These are phyloP conservation scores for Pelargonium myrrhifolium DNA, from an alignment of 441 rosid species.

Conservation along the genomic window DNA sequence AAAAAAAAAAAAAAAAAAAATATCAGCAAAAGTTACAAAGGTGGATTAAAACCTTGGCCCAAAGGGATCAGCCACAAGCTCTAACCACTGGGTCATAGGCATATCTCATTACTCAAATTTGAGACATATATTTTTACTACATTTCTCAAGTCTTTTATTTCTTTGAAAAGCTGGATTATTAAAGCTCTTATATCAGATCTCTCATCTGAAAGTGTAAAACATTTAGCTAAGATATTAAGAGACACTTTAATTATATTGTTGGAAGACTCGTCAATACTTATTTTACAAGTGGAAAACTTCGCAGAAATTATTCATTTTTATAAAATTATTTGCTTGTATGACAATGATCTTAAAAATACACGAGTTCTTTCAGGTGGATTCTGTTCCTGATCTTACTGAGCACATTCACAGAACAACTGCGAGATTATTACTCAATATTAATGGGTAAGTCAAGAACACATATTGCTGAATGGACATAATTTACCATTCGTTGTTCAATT, in stretches of 20 bases:
- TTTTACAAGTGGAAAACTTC: constrained; percentile 10
- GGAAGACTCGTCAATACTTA: not conserved
- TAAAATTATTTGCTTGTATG: constrained; percentile 2
- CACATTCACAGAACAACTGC: constrained; percentile 87
- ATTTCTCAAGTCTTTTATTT: constrained; percentile 1
- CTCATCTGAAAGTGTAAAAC: not conserved
- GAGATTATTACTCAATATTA: constrained; percentile 75
- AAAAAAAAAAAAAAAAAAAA: too few species aligned
- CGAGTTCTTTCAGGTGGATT: constrained; percentile 60
- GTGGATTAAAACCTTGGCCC: too few species aligned
- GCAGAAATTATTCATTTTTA: not conserved
- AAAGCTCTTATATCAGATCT: not conserved
- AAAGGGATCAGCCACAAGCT: too few species aligned
- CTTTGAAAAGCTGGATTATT: not conserved
- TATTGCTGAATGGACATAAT: not conserved
- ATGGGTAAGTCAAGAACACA: constrained; percentile 55
- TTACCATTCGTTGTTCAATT: constrained; percentile 2
- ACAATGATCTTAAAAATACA: not conserved
- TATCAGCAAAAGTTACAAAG: too few species aligned
- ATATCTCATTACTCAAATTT: not conserved
- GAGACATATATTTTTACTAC: not conserved
- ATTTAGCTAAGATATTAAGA: not conserved
- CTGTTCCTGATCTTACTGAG: constrained; percentile 74
- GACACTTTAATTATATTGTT: not conserved
- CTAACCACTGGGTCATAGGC: too few species aligned